Percentiles rank a stretch among this genome's conserved stretches.
These are phyloP conservation scores for Sonneratia caseolaris DNA, from an alignment of 345 rosid species.

Conservation along the genomic window DNA sequence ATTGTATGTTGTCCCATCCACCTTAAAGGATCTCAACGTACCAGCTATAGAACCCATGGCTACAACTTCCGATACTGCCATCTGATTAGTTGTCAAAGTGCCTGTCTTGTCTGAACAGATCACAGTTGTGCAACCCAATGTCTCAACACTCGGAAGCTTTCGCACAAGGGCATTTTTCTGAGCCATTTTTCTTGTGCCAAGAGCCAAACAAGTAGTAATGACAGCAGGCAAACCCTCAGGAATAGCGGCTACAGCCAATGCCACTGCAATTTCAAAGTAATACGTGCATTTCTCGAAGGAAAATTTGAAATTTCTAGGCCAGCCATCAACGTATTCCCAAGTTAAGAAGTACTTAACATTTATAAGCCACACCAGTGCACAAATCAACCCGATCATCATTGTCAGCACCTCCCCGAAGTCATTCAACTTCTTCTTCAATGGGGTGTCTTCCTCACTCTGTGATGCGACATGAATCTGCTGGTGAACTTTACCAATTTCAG, in stretches of 20 bases:
- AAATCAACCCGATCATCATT: constrained; percentile 63
- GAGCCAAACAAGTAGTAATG: constrained; percentile 89
- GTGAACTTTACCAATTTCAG: constrained; percentile 89
- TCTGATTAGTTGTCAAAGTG: constrained; percentile 40
- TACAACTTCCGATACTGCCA: constrained; percentile 41
- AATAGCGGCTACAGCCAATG: constrained; percentile 93
- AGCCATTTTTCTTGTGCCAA: constrained; percentile 96
- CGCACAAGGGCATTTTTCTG: constrained; percentile 45
- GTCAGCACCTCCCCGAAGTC: constrained; percentile 84
- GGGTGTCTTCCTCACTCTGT: constrained; percentile 80
- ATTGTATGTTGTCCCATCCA: constrained; percentile 73
- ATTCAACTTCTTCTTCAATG: constrained; percentile 83
- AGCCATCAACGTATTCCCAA: constrained; percentile 89
- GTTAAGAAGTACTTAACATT: constrained; percentile 82
- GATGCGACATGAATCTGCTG: constrained; percentile 91
- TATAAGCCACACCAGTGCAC: constrained; percentile 88
- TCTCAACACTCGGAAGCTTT: constrained; percentile 44
- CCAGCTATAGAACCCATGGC: constrained; percentile 69
- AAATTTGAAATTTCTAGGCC: constrained; percentile 81
- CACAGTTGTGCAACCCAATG: constrained; percentile 44
- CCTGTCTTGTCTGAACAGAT: constrained; percentile 46
- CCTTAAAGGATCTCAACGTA: constrained; percentile 59
- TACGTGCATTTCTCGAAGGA: constrained; percentile 97
- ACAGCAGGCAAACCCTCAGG: constrained; percentile 98
- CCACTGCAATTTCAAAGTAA: constrained; percentile 95